Base-by-base conservation (phyloP, 345 rosid genomes). In the Hibiscus syriacus region DNA sequence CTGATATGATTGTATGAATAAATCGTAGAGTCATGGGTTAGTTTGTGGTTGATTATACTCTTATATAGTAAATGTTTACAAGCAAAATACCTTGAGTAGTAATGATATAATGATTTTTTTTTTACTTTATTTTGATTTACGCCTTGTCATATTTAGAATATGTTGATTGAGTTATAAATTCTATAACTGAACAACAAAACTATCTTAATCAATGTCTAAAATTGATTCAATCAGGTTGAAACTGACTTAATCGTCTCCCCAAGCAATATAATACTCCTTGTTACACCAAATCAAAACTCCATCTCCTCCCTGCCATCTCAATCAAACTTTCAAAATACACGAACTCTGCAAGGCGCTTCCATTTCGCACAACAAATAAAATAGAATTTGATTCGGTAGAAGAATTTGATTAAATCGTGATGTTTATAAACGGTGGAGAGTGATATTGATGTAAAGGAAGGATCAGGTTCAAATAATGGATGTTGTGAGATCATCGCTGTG, bases 401-500 rank as follows among this genome's bases (percentile, higher is more conserved):
- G 19, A 7, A 25, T 25, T 22, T 16, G 36, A 43, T 9, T 8
- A 16, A 52, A 25, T 63, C 67, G 36, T 62, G 54, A 43, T 63
- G 53, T 43, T 43, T 20, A 16, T 3, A 25, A 43, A 41, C 6
- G 22, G 50, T 1, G 22, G 49, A 23, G n/a, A 25, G 43, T 62
- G 53, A 62, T 41, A 36, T 36, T 38, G 53, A 48, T 46, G 12
- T 17, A 29, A 14, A 55, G 1, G n/a, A 6, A 56, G 14, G 55
- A 27, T 48, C 41, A 17, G 25, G 45, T 5, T 19, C 2, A 20
- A 27, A 32, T 19, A 57, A 93, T 88, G 96, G 87, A 92, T 59
- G 96, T 92, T 53, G 97, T 89, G 80, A 83, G 94, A 77, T 90
- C 98, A 76, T 90, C 94, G 68, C 80, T 93, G 75, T 93, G 98